phyloP scores from a whole-genome alignment of 768 basidiomycete species.

The Kwoniella mangroviensis region DNA sequence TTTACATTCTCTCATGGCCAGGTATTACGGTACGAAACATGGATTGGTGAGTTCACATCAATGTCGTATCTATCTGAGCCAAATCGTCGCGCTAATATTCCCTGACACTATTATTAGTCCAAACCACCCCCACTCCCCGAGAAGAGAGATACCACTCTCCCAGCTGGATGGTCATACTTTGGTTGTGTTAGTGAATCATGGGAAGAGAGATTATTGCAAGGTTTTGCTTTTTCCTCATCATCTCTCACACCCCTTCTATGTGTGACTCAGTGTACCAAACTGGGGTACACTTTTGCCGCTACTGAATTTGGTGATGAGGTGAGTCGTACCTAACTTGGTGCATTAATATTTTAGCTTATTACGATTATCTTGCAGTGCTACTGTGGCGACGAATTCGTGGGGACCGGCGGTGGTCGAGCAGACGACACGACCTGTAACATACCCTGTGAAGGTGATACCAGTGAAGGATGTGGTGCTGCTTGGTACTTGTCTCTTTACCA shows the following conservation, averaged over 20 bases:
- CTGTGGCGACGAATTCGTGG: conserved; percentile 52
- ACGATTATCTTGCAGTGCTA: conserved; percentile 46
- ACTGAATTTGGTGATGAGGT: conserved; percentile 54
- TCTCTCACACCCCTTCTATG: conserved; percentile 44
- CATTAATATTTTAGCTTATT: no score
- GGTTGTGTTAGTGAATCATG: conserved; percentile 55
- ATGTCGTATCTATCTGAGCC: neutral
- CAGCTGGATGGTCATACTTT: conserved; percentile 51
- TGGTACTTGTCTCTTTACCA: conserved; percentile 52
- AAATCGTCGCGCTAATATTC: neutral
- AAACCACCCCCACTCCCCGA: conserved; percentile 47
- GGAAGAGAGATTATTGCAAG: conserved; percentile 48
- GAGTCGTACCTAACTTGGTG: conserved; percentile 3
- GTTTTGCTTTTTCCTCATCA: conserved; percentile 47
- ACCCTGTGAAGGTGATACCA: conserved; percentile 34
- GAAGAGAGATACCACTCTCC: conserved; percentile 46
- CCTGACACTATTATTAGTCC: conserved; percentile 16
- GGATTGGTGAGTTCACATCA: conserved; percentile 47
- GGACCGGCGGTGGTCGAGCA: conserved; percentile 40
- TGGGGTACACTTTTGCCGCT: conserved; percentile 49
- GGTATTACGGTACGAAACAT: conserved; percentile 48
- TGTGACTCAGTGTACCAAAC: conserved; percentile 48
- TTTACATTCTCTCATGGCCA: conserved; percentile 28
- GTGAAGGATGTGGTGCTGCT: conserved; percentile 36
- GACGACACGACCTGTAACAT: conserved; percentile 37